Evolutionary conservation across 306 rosid species (phyloP), one percentile per base, ranked within the genome.

Genomic region (Psophocarpus tetragonolobus): DNA sequence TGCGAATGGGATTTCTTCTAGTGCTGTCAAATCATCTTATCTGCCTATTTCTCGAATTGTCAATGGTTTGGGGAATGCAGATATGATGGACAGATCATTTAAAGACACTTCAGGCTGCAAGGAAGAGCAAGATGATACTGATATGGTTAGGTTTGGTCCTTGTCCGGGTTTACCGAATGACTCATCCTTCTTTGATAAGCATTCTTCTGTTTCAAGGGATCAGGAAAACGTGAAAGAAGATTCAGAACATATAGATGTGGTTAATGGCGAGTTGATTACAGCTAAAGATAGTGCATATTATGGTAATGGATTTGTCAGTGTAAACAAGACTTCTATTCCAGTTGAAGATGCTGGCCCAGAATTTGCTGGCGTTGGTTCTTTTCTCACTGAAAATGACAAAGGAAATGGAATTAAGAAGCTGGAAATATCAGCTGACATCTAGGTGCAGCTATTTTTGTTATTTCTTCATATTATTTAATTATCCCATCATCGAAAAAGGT

Each of bases 401-500:
- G 92, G 84, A 66, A 91, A 84, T 24, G 89, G 88, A 84, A 47
- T 63, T 17, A 71, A 68, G 62, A 81, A 77, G 70, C 36, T 84
- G 70, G 85, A 78, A 80, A 76, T 80, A 44, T 68, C 74, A 63
- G 86, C 81, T 0, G 85, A 79, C 69, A 58, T 54, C 17, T 80
- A 48, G 85, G 66, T 60, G 73, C 76, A 23, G 39, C 30, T 82
- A 66, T 74, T 75, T 82, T 71, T 61, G 32, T 75, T 26, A 50
- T 47, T 73, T 53, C 56, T 81, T 87, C 77, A 86, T 83, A 83
- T 81, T 73, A 80, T 85, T 86, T 58, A 70, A 86, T 86, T 80
- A 83, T 75, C 92, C 99, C 92, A 82, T 84, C 96, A 86, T 87
- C 90, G 6, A 17, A 83, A 84, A 77, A 80, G 79, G 73, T 82